Percentiles rank a stretch among this genome's conserved stretches.
Conservation (phyloP, 2,329 filamentous ascomycete genomes). For the Beauveria bassiana region DNA sequence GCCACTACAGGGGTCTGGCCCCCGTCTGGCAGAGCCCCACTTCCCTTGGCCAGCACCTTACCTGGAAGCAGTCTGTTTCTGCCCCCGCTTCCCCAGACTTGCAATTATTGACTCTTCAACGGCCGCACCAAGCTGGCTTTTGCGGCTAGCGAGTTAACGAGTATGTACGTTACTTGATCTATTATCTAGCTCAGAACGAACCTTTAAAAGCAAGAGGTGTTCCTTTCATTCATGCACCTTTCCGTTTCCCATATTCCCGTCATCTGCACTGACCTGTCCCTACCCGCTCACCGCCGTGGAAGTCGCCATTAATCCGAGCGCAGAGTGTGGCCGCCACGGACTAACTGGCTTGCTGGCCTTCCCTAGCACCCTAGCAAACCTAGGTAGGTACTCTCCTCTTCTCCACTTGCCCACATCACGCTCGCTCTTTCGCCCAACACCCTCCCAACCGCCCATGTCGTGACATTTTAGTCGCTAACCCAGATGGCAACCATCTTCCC, state of each 20-base stretch:
- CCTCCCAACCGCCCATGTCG: background rate
- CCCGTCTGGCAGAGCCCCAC: background rate
- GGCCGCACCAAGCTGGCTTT: background rate
- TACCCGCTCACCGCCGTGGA: background rate
- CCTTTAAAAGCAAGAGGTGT: background rate
- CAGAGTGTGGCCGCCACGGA: background rate
- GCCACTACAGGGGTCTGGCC: background rate
- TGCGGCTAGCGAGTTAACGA: too few species aligned
- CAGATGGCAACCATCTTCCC: background rate
- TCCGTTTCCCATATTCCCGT: background rate
- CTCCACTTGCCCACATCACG: background rate
- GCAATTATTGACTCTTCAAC: background rate
- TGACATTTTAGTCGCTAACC: background rate
- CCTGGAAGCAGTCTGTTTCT: constrained; percentile 3
- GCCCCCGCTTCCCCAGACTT: constrained; percentile 11
- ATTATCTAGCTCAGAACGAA: background rate
- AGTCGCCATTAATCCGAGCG: background rate
- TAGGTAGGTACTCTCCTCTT: background rate
- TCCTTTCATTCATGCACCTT: background rate
- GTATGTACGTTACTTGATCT: too few species aligned
- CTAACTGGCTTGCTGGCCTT: background rate
- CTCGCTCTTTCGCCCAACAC: background rate
- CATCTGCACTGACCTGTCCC: background rate
- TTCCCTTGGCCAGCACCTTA: constrained; percentile 1
- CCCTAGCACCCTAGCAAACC: background rate